Evolutionary conservation across 164 flowering plant genomes (phyloP).

Genomic region (Vitis rupestris): DNA sequence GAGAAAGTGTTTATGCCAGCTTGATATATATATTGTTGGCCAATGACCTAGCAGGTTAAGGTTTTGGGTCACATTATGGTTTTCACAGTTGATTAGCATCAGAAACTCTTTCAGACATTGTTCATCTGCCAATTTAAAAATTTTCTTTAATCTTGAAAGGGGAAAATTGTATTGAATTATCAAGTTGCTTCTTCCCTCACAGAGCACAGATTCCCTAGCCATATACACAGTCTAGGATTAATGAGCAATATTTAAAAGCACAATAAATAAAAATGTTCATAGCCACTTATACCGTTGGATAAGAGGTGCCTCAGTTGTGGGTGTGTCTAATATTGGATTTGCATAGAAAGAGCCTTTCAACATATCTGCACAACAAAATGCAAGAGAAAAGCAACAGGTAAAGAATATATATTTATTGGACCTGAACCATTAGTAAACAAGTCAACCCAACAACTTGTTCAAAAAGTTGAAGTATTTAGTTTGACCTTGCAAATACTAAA

Average conservation of each 20-base stretch:
- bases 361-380: slow-evolving; percentile 48
- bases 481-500: no score
- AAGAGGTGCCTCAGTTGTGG: slow-evolving; percentile 63
- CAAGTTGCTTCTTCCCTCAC: not conserved
- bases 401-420: not conserved
- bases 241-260: not conserved
- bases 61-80: not conserved
- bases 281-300: slow-evolving; percentile 52
- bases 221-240: not conserved
- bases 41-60: no score
- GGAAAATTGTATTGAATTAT: not conserved
- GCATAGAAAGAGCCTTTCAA: slow-evolving; percentile 95
- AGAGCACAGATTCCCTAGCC: not conserved
- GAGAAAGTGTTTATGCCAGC: no score
- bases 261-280: not conserved
- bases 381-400: not conserved
- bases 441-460: no score
- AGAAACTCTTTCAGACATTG: not conserved
- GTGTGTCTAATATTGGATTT: slow-evolving; percentile 79
- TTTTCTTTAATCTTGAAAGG: not conserved
- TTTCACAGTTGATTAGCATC: not conserved
- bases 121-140: not conserved
- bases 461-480: no score
- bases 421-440: not conserved
- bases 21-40: no score